Evolutionary conservation across 2,329 filamentous ascomycete genomes (phyloP).

Genomic region (Trichoderma breve): DNA sequence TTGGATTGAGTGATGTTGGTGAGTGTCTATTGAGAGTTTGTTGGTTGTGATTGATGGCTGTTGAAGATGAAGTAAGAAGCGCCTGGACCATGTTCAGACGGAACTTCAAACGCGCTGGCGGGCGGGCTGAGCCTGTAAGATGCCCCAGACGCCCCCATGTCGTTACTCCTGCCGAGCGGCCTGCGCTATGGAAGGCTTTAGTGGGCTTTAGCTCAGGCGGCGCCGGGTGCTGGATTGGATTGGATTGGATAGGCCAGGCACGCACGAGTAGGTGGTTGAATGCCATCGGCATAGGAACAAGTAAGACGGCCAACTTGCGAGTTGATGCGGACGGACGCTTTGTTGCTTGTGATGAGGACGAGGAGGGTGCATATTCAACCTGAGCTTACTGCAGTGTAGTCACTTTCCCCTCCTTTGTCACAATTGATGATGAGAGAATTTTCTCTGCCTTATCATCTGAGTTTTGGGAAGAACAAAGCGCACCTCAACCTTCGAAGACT

Average conservation of each 20-base stretch:
- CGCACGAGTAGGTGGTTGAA: background rate
- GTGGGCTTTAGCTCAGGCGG: background rate
- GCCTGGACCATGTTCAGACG: background rate
- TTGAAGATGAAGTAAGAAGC: background rate
- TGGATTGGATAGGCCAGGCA: background rate
- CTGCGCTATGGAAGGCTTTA: slow-evolving; percentile 6
- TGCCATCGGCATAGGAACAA: background rate
- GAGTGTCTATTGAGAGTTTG: background rate
- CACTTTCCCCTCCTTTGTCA: background rate
- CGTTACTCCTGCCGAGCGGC: background rate
- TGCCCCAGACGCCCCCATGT: background rate
- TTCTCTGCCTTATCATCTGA: background rate
- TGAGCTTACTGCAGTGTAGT: background rate
- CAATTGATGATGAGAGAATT: background rate
- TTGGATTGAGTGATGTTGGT: background rate
- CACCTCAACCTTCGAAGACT: background rate
- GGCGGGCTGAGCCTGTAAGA: slow-evolving; percentile 2
- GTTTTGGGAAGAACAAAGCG: background rate
- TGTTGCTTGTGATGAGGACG: background rate
- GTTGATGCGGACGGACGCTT: background rate
- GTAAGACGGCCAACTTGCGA: background rate
- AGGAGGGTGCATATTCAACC: background rate
- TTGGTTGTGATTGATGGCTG: background rate
- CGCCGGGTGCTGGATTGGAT: background rate
- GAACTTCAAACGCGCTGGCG: background rate